phyloP scores from a whole-genome alignment of 306 rosid species.

The Alnus rubra region DNA sequence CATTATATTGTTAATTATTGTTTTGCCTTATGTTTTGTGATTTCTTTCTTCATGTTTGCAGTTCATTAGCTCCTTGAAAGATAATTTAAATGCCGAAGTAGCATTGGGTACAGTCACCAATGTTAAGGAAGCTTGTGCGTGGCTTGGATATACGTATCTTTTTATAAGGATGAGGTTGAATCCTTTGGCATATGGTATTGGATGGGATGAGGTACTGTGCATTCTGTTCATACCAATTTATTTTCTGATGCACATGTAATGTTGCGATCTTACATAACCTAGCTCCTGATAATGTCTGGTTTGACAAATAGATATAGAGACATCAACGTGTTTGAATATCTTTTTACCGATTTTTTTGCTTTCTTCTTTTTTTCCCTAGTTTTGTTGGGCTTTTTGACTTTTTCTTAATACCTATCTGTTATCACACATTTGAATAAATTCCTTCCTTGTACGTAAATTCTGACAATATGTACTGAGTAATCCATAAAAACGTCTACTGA shows the following conservation, averaged over 20 bases:
- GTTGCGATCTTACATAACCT: background rate
- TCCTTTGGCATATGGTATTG: conserved; percentile 91
- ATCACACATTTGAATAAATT: background rate
- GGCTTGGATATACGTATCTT: conserved; percentile 98
- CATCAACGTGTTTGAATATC: background rate
- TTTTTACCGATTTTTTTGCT: background rate
- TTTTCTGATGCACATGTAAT: conserved; percentile 30
- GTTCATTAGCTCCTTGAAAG: conserved; percentile 95
- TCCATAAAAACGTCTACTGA: background rate
- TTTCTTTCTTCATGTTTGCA: conserved; percentile 42
- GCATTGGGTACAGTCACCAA: conserved; percentile 98
- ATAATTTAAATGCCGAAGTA: conserved; percentile 96
- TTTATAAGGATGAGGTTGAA: conserved; percentile 96
- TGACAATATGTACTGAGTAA: background rate
- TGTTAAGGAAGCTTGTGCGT: conserved; percentile 98
- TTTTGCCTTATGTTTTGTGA: background rate
- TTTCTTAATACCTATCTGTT: background rate
- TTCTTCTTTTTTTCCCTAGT: background rate
- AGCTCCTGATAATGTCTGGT: background rate
- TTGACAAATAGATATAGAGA: background rate
- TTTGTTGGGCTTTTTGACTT: background rate
- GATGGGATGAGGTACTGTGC: conserved; percentile 88
- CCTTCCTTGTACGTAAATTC: background rate
- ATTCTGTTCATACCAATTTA: background rate
- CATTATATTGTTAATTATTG: conserved; percentile 3